Percentiles rank a stretch among this genome's conserved stretches.
Conservation (phyloP, 2,329 filamentous ascomycete species). For the Fusarium anthophilum region DNA sequence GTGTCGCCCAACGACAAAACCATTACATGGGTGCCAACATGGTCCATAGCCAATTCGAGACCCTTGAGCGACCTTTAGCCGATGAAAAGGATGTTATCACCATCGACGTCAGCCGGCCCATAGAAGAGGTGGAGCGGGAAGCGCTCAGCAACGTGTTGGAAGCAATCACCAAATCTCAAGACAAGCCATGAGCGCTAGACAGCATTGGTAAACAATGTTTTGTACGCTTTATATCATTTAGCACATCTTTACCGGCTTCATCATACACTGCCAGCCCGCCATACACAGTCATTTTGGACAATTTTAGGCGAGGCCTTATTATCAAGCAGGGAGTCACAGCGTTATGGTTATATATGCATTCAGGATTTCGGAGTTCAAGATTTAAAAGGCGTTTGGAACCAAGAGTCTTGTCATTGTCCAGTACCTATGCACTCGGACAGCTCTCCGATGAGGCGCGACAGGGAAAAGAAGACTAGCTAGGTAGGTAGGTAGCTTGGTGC, state of each 20-base stretch:
- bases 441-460: conserved; percentile 26
- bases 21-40: conserved; percentile 98
- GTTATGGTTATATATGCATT: conserved; percentile 34
- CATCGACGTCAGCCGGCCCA: conserved; percentile 71
- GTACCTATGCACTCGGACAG: conserved; percentile 21
- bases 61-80: conserved; percentile 80
- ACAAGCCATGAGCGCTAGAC: conserved; percentile 26
- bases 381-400: conserved; percentile 28
- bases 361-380: conserved; percentile 20
- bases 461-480: conserved; percentile 9
- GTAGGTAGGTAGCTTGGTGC: conserved; percentile 4
- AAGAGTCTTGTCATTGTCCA: conserved; percentile 5
- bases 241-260: not conserved
- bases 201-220: not conserved
- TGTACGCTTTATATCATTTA: not conserved
- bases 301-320: conserved; percentile 23
- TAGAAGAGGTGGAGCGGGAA: conserved; percentile 68
- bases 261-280: not conserved
- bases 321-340: conserved; percentile 42
- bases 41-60: conserved; percentile 91
- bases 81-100: conserved; percentile 78
- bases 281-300: conserved; percentile 5
- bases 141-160: conserved; percentile 66
- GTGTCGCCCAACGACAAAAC: conserved; percentile 77
- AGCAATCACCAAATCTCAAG: conserved; percentile 53